phyloP scores from a whole-genome alignment of 1,139 yeast species.

The Lodderomyces metapsilosis region DNA sequence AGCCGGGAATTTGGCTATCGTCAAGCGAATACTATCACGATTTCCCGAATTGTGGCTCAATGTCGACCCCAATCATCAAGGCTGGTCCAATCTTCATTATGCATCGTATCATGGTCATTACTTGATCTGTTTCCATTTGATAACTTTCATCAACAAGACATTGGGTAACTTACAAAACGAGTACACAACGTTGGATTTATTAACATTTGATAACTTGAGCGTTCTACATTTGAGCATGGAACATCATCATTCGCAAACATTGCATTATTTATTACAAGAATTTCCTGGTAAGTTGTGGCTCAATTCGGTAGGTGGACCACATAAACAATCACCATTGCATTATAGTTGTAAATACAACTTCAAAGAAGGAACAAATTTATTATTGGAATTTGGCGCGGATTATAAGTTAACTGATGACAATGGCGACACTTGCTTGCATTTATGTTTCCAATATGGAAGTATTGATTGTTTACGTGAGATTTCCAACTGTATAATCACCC shows the following conservation, averaged over 20 bases:
- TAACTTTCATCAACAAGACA: constrained; percentile 34
- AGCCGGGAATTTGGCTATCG: constrained; percentile 70
- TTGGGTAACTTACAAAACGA: constrained; percentile 18
- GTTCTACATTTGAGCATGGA: constrained; percentile 75
- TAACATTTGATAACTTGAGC: constrained; percentile 66
- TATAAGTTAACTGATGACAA: constrained; percentile 55
- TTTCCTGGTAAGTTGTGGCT: constrained; percentile 68
- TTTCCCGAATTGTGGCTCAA: constrained; percentile 79
- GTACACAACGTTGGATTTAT: constrained; percentile 29
- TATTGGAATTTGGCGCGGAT: constrained; percentile 82
- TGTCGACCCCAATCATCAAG: constrained; percentile 62
- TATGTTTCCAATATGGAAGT: constrained; percentile 77
- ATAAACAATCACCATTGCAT: constrained; percentile 70
- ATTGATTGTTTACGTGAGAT: constrained; percentile 62
- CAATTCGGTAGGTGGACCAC: constrained; percentile 46
- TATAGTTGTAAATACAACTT: constrained; percentile 67
- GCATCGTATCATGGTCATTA: constrained; percentile 82
- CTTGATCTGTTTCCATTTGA: constrained; percentile 64
- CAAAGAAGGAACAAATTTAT: constrained; percentile 64
- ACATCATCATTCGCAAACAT: constrained; percentile 70
- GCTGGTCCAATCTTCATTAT: constrained; percentile 90
- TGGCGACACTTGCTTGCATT: constrained; percentile 78
- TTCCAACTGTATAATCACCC: constrained; percentile 32
- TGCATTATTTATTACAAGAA: constrained; percentile 78
- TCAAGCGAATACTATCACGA: constrained; percentile 64